Base-by-base conservation (phyloP, 106 monocot genomes). In the Platanthera guangdongensis region DNA sequence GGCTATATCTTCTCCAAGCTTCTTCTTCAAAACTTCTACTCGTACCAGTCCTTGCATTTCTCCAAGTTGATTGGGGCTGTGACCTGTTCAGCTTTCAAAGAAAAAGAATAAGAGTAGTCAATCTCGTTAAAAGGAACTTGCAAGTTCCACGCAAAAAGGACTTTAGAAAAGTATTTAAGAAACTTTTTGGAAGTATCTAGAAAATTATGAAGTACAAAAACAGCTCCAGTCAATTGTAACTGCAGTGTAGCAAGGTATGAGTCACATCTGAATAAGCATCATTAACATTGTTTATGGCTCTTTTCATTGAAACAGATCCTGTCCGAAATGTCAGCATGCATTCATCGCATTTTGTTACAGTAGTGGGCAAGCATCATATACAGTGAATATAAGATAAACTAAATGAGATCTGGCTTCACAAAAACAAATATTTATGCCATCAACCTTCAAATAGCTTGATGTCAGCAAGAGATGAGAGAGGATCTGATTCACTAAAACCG, bases 1-100 rank as follows among this genome's bases (percentile, higher is more conserved):
- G 87, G 21, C 89, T 82, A 78, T 93, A 90, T 81, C 87, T 85
- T 75, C 80, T 87, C 93, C 93, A 93, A 54, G 95, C 90, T 62
- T 96, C 93, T 45, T 90, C 92, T 16, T 77, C 81, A 76, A 80
- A 89, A 73, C 78, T 76, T 67, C 86, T 71, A 60, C 51, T 78
- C 55, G 90, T 75, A 71, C 82, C 69, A 21, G 63, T 51, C 25
- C 64, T 64, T 65, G 82, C 53, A 77, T 72, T 76, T 52, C 22
- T 82, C 82, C 82, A 83, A 60, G 82, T 78, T 70, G 83, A 82
- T 60, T 70, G 80, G 80, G 82, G 46, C 68, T 87, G 85, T 50
- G 83, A 83, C 73, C 76, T 87, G 75, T 60, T 87, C 28, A 85
- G 28, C 85, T 85, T 76, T 52, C 62, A 64, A 15, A 47, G 32